Evolutionary conservation across 192 early-diverging fungal genomes (phyloP).

Genomic region (Jimgerdemannia flammicorona): DNA sequence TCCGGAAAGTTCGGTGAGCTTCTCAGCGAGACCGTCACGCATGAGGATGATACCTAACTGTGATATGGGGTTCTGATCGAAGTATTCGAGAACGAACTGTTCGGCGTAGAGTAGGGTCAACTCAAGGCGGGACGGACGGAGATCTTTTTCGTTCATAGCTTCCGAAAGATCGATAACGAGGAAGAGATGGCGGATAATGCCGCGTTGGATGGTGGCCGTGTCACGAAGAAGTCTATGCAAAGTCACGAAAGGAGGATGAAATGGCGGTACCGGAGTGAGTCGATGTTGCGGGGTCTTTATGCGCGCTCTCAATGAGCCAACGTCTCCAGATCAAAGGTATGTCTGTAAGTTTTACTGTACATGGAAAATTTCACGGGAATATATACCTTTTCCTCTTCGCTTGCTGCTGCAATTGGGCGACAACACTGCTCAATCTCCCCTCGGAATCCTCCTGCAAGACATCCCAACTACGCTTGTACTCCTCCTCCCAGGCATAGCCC

Average conservation of each 20-base stretch:
- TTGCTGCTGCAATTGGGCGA: conserved; percentile 70
- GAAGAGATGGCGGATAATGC: conserved; percentile 81
- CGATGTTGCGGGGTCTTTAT: background rate
- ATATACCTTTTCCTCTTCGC: conserved; percentile 58
- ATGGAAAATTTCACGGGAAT: background rate
- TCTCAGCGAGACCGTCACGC: conserved; percentile 83
- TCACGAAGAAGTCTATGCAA: conserved; percentile 53
- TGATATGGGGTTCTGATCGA: conserved; percentile 94
- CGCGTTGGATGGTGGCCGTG: conserved; percentile 69
- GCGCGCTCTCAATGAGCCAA: conserved; percentile 9
- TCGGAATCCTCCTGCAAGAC: conserved; percentile 83
- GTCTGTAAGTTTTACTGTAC: too few species aligned
- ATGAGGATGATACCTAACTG: conserved; percentile 83
- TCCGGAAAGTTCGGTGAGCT: conserved; percentile 80
- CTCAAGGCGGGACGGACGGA: conserved; percentile 79
- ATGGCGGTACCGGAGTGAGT: background rate
- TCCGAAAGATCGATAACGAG: conserved; percentile 81
- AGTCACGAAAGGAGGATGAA: background rate
- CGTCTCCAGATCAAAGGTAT: background rate
- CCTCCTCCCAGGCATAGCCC: conserved; percentile 92
- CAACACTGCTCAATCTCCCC: conserved; percentile 73
- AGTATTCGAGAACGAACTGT: conserved; percentile 82
- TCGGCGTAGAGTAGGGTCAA: conserved; percentile 61
- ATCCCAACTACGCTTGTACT: conserved; percentile 97
- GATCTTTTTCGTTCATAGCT: conserved; percentile 82